These are phyloP conservation scores for Camillea tinctor DNA, from an alignment of 2,329 filamentous ascomycete genomes.

Conservation along the genomic window DNA sequence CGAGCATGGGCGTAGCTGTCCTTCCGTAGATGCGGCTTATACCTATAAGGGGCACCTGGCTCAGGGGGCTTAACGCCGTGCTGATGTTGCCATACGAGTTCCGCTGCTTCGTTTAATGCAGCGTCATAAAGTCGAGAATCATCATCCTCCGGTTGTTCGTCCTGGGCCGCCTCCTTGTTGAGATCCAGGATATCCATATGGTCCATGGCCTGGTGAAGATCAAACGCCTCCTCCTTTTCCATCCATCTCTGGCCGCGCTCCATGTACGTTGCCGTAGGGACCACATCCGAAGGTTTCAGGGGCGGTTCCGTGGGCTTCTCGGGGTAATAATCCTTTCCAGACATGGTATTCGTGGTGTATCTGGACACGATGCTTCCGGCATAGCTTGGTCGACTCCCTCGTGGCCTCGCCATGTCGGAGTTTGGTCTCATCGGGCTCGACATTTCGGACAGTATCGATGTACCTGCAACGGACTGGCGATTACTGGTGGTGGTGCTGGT, in stretches of 20 bases:
- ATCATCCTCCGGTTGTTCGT: slow-evolving; percentile 46
- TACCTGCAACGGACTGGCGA: slow-evolving; percentile 31
- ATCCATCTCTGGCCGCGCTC: slow-evolving; percentile 75
- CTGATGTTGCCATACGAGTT: slow-evolving; percentile 75
- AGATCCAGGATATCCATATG: slow-evolving; percentile 68
- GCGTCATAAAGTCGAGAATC: slow-evolving; percentile 65
- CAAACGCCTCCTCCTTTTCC: slow-evolving; percentile 74
- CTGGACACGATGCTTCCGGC: slow-evolving; percentile 49
- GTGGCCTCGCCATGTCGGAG: slow-evolving; percentile 31
- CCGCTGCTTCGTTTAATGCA: slow-evolving; percentile 73
- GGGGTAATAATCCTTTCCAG: slow-evolving; percentile 54
- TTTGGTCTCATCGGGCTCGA: slow-evolving; percentile 34
- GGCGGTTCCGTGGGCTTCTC: slow-evolving; percentile 39
- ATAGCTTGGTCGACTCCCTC: slow-evolving; percentile 41
- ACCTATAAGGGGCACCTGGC: slow-evolving; percentile 64
- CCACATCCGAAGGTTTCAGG: slow-evolving; percentile 58
- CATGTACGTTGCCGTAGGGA: slow-evolving; percentile 67
- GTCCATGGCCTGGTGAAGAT: slow-evolving; percentile 69
- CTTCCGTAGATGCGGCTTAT: slow-evolving; percentile 67
- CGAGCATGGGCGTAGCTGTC: slow-evolving; percentile 70
- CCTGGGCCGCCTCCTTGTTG: slow-evolving; percentile 36
- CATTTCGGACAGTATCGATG: slow-evolving; percentile 32
- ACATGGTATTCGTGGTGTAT: slow-evolving; percentile 45
- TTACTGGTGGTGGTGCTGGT: slow-evolving; percentile 17
- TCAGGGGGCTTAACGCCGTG: slow-evolving; percentile 54